Percentiles rank a stretch among this genome's conserved stretches.
These are phyloP conservation scores for Penicillium cosmopolitanum DNA, from an alignment of 495 filamentous ascomycete species.

Conservation along the genomic window DNA sequence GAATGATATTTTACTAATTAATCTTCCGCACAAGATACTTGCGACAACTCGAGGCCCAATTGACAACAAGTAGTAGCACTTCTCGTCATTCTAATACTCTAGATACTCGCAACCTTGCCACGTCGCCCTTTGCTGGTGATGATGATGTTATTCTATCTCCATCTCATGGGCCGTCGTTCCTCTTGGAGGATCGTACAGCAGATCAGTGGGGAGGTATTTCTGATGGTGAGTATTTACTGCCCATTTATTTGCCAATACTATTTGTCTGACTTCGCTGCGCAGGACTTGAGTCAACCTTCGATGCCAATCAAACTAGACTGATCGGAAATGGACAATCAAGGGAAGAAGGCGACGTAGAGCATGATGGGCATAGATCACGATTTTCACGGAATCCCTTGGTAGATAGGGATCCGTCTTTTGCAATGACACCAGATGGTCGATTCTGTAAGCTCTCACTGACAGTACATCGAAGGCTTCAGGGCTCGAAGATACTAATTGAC, in stretches of 20 bases:
- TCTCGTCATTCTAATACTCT: neutral
- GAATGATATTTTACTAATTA: slow-evolving; percentile 4
- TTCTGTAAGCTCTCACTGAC: slow-evolving; percentile 27
- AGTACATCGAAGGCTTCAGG: neutral
- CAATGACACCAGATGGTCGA: slow-evolving; percentile 32
- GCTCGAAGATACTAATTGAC: neutral
- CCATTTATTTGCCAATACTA: neutral
- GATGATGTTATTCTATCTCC: slow-evolving; percentile 12
- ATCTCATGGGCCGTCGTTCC: slow-evolving; percentile 7
- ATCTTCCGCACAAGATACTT: slow-evolving; percentile 18
- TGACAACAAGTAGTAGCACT: slow-evolving; percentile 10
- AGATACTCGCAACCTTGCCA: neutral
- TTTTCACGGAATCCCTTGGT: slow-evolving; percentile 37
- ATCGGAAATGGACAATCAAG: slow-evolving; percentile 2
- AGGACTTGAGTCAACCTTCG: slow-evolving; percentile 13
- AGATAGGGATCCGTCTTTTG: slow-evolving; percentile 35
- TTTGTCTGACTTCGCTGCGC: neutral
- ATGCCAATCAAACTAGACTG: slow-evolving; percentile 5
- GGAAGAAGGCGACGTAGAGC: slow-evolving; percentile 13
- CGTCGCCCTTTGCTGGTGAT: slow-evolving; percentile 9
- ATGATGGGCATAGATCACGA: slow-evolving; percentile 25
- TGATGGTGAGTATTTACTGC: slow-evolving; percentile 8
- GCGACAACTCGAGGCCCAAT: slow-evolving; percentile 28
- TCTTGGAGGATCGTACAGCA: slow-evolving; percentile 8
- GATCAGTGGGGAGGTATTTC: slow-evolving; percentile 10